phyloP scores from a whole-genome alignment of 331 rosid species.

The Saraca asoca region DNA sequence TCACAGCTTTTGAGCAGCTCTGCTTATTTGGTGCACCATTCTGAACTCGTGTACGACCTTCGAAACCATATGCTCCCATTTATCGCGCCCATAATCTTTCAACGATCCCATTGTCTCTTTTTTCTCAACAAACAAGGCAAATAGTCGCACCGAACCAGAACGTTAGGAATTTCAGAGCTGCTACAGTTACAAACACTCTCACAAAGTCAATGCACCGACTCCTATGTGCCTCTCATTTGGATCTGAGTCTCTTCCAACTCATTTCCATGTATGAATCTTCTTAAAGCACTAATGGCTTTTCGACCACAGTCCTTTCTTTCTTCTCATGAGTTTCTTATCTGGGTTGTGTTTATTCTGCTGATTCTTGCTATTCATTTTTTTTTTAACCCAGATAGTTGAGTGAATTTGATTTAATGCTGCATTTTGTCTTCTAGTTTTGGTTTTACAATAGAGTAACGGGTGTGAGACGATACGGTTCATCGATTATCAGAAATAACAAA shows the following conservation, averaged over 20 bases:
- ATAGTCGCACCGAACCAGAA: conserved; percentile 11
- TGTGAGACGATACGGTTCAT: conserved; percentile 17
- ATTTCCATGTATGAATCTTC: conserved; percentile 34
- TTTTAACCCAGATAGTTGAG: neutral
- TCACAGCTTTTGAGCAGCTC: conserved; percentile 35
- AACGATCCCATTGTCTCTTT: conserved; percentile 45
- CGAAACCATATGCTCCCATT: conserved; percentile 28
- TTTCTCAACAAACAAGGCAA: conserved; percentile 26
- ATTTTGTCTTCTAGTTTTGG: conserved; percentile 23
- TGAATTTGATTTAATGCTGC: conserved; percentile 16
- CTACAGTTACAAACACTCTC: neutral
- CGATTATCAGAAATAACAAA: neutral
- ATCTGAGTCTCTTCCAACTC: conserved; percentile 54
- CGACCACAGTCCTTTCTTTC: neutral
- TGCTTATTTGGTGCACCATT: conserved; percentile 28
- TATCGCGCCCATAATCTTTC: conserved; percentile 47
- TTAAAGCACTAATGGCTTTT: conserved; percentile 28
- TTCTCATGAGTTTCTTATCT: conserved; percentile 28
- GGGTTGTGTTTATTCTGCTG: conserved; percentile 15
- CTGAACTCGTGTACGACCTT: conserved; percentile 34
- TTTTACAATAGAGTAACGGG: conserved; percentile 19
- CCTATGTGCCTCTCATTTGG: conserved; percentile 35
- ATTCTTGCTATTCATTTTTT: neutral
- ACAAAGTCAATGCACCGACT: conserved; percentile 65
- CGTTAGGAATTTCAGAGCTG: conserved; percentile 34